Evolutionary conservation across 192 early-diverging fungal species (phyloP).

Genomic region (Backusella mclennaniae): DNA sequence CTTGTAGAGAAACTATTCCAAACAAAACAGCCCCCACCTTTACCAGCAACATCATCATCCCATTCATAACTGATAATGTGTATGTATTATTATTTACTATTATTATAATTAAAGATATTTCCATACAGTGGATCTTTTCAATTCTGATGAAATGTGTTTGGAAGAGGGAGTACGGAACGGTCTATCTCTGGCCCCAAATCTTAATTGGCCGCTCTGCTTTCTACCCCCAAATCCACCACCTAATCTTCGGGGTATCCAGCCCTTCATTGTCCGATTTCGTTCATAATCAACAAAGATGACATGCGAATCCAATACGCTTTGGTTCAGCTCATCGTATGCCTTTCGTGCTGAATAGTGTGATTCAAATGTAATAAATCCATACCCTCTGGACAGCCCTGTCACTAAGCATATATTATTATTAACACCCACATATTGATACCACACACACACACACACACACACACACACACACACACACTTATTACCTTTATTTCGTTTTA

Average conservation of each 20-base stretch:
- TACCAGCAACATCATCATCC: not conserved
- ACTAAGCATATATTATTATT: conserved; percentile 6
- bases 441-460: too few relatives aligned
- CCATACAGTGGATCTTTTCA: conserved; percentile 8
- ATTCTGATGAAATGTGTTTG: not conserved
- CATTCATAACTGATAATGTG: not conserved
- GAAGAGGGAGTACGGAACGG: conserved; percentile 26
- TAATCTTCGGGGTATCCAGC: conserved; percentile 41
- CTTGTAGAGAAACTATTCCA: conserved; percentile 29
- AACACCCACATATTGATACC: too few relatives aligned
- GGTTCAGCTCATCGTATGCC: conserved; percentile 31
- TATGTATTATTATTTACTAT: conserved; percentile 6
- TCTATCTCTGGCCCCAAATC: conserved; percentile 42
- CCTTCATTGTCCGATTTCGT: conserved; percentile 33
- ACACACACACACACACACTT: too few relatives aligned
- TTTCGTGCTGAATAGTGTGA: conserved; percentile 20
- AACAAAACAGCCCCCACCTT: conserved; percentile 6
- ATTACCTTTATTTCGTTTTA: conserved; percentile 35
- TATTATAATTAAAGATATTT: not conserved
- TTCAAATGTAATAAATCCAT: conserved; percentile 40
- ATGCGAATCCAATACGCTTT: conserved; percentile 28
- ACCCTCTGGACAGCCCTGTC: conserved; percentile 37
- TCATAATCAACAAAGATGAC: conserved; percentile 42
- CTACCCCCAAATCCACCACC: conserved; percentile 44
- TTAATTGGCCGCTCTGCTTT: conserved; percentile 42